phyloP scores from a whole-genome alignment of 495 filamentous ascomycete genomes.

The Elasticomyces elasticus region DNA sequence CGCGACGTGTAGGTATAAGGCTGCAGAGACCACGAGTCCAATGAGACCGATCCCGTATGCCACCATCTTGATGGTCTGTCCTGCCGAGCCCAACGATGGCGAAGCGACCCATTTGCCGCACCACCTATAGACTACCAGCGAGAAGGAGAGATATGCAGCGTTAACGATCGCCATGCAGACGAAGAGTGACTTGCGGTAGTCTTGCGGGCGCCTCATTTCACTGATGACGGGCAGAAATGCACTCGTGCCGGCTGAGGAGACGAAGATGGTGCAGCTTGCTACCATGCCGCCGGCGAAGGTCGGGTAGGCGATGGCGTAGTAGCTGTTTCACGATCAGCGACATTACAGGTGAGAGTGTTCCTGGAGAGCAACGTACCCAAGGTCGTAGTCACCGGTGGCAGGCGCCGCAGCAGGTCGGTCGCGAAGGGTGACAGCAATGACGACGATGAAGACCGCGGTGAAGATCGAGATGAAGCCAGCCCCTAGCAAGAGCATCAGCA shows the following conservation, averaged over 20 bases:
- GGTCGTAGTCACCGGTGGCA: constrained; percentile 30
- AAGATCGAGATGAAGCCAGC: constrained; percentile 22
- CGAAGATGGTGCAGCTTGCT: constrained; percentile 32
- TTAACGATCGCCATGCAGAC: constrained; percentile 30
- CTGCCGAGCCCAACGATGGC: constrained; percentile 30
- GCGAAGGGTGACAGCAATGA: constrained; percentile 22
- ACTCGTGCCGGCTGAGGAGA: constrained; percentile 17
- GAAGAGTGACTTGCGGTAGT: constrained; percentile 30
- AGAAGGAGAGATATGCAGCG: constrained; percentile 28
- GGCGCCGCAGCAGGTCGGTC: constrained; percentile 33
- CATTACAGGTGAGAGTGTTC: too few relatives aligned
- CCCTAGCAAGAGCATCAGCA: too few relatives aligned
- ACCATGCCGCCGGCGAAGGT: constrained; percentile 27
- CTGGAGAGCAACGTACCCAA: constrained; percentile 30
- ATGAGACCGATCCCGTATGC: constrained; percentile 31
- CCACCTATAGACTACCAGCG: constrained; percentile 31
- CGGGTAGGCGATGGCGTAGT: constrained; percentile 25
- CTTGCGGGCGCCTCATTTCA: constrained; percentile 29
- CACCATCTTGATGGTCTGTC: constrained; percentile 31
- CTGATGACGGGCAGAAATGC: constrained; percentile 17
- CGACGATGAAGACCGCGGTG: constrained; percentile 25
- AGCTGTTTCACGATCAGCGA: too few relatives aligned
- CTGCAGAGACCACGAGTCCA: constrained; percentile 18
- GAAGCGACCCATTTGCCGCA: constrained; percentile 32
- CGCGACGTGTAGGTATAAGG: constrained; percentile 22